phyloP scores from a whole-genome alignment of 1,139 yeast genomes.

The Yamadazyma atlantica region DNA sequence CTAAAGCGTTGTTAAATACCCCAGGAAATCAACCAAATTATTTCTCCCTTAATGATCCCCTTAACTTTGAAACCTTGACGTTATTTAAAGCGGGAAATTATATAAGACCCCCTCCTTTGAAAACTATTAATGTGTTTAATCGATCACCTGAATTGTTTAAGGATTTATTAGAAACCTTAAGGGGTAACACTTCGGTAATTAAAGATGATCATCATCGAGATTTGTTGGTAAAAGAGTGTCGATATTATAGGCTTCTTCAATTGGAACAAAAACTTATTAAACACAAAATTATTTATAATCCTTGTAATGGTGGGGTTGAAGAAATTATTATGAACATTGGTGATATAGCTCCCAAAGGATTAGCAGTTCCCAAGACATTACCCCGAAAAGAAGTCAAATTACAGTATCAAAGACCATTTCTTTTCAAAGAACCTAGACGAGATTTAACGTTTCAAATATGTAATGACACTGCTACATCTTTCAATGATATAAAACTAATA shows the following conservation, averaged over 20 bases:
- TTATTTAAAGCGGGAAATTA: constrained; percentile 40
- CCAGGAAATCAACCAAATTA: constrained; percentile 78
- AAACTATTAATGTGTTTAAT: constrained; percentile 52
- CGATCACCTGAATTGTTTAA: constrained; percentile 59
- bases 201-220: constrained; percentile 54
- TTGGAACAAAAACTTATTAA: constrained; percentile 71
- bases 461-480: constrained; percentile 15
- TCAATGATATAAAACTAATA: constrained; percentile 27
- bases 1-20: constrained; percentile 48
- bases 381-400: constrained; percentile 20
- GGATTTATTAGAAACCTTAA: constrained; percentile 57
- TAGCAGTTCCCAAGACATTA: constrained; percentile 16
- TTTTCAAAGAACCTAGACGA: constrained; percentile 39
- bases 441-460: constrained; percentile 58
- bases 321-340: constrained; percentile 57
- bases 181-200: constrained; percentile 53
- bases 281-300: constrained; percentile 50
- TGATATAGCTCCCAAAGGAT: constrained; percentile 48
- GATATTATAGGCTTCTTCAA: constrained; percentile 72
- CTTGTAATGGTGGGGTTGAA: constrained; percentile 41
- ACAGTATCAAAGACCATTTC: constrained; percentile 59
- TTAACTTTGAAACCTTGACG: constrained; percentile 45
- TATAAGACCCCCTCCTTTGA: constrained; percentile 76
- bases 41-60: constrained; percentile 63
- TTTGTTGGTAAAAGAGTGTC: constrained; percentile 64